These are phyloP conservation scores for Candida peoriensis DNA, from an alignment of 805 yeast species.

Conservation along the genomic window DNA sequence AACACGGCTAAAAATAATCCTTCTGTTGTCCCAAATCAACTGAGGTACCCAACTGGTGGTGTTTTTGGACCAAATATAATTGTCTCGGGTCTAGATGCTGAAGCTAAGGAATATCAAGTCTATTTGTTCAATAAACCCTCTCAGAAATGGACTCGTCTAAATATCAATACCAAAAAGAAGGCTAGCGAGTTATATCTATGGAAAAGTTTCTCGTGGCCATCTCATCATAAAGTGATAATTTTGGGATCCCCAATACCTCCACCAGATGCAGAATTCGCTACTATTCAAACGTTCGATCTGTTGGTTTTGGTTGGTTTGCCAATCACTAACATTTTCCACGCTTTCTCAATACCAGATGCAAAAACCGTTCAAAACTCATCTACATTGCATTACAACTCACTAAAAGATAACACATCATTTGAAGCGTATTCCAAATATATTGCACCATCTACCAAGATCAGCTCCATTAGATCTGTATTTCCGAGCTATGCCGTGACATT, in stretches of 20 bases:
- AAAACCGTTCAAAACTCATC: conserved; percentile 15
- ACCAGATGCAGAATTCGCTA: conserved; percentile 22
- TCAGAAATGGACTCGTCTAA: conserved; percentile 60
- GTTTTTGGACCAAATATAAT: conserved; percentile 63
- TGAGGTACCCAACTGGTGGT: conserved; percentile 56
- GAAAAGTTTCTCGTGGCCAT: conserved; percentile 69
- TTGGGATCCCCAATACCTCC: conserved; percentile 39
- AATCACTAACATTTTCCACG: conserved; percentile 40
- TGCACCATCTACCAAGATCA: conserved; percentile 64
- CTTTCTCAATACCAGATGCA: conserved; percentile 10
- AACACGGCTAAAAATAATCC: conserved; percentile 14
- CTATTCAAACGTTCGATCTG: conserved; percentile 38
- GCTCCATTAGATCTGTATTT: conserved; percentile 63
- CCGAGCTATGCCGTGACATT: conserved; percentile 75
- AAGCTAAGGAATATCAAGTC: conserved; percentile 38
- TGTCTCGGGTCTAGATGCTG: conserved; percentile 52
- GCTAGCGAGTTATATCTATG: conserved; percentile 49
- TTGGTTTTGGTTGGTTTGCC: conserved; percentile 51
- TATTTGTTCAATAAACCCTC: conserved; percentile 49
- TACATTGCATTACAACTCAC: conserved; percentile 2
- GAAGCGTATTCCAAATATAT: conserved; percentile 71
- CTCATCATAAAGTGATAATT: conserved; percentile 67
- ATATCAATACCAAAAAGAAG: conserved; percentile 41
- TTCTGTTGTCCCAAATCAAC: conserved; percentile 38
- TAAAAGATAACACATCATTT: conserved; percentile 31